Base-by-base conservation (phyloP, 352 stramenopile species). In the Globisporangium takayamanum region DNA sequence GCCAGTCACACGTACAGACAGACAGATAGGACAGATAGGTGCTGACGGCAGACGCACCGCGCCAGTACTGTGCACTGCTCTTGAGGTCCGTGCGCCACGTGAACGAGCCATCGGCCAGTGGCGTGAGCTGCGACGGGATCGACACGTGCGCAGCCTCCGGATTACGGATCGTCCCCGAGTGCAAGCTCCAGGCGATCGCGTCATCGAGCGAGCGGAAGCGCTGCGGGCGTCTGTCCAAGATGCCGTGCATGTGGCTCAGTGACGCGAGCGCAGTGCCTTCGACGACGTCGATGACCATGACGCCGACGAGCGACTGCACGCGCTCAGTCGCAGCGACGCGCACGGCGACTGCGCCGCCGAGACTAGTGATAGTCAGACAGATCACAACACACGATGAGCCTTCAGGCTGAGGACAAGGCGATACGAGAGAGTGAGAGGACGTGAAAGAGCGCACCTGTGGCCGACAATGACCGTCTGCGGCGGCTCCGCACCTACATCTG, bases 271-370 rank as follows among this genome's bases (percentile, higher is more conserved):
- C 86, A 7, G 88, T 95, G 48, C 86, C 86, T 55, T 96, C 88
- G 10, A 96, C 88, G 8, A 96, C 88, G 60, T 96, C 88, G 47
- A 96, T 84, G 41, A 96, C 86, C 72, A 96, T 89, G 2, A 94
- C 73, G 16, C 88, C 88, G 12, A 82, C 76, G 11, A 96, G 66
- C 3, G 80, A 87, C 16, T 63, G 53, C 25, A 94, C 70, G 26
- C 80, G 70, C 30, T 76, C 64, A 5, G 76, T 77, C 1, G 76
- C 78, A 1, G 76, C 80, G 15, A 92, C 80, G 16, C 86, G 81
- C 30, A 95, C 85, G 14, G 79, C 87, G 5, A 96, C 69, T 18
- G 85, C 86, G 22, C 87, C 88, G 12, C 88, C 86, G 63, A 96
- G 68, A 72, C 87, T 96, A 61, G 0, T 22, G 11, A 37, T 5